Base-by-base conservation (phyloP, 768 basidiomycete species). In the Agaricus blazei region DNA sequence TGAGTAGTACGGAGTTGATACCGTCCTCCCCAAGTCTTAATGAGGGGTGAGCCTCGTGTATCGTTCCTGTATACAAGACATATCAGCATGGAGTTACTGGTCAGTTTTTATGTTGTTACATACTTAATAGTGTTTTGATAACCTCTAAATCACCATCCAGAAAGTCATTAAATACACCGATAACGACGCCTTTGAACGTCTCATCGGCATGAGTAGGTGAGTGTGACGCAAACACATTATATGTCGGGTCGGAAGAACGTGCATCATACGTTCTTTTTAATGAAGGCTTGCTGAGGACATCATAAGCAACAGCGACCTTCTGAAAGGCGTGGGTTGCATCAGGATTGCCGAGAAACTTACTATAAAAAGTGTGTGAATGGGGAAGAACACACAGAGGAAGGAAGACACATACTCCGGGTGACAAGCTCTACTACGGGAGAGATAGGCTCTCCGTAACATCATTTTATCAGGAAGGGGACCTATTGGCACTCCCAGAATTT, bases 131-230 rank as follows among this genome's bases (percentile, higher is more conserved):
- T 1, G 82, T 82, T 53, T 88, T 80, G 64, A 93, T 85, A 66
- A 91, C 82, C 65, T 93, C 89, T n/a, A 93, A 72, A 68, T 93
- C 91, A 5, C 91, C 92, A 52, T 92, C 88, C 44, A 93, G 68
- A 60, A 92, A 89, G 63, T 94, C 92, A 57, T 82, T 84, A 65
- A 93, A 82, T 9, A 91, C 84, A 27, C 83, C 81, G 31, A 89
- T 65, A 34, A 93, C 72, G 15, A 92, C 90, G 51, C 82, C 78
- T 48, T 83, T 76, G 53, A 94, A 81, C 1, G 92, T 93, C 62
- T 93, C 88, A 57, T 94, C 88, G 0, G 88, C 87, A 54, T 83
- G 74, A 36, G 75, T 73, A 31, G 74, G 69, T 23, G 84, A 74
- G 37, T 74, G 73, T 6, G 83, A 65, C 27, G 78, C 69, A 61